phyloP scores from a whole-genome alignment of 1,284 basidiomycete genomes.

The Moniliophthora roreri region DNA sequence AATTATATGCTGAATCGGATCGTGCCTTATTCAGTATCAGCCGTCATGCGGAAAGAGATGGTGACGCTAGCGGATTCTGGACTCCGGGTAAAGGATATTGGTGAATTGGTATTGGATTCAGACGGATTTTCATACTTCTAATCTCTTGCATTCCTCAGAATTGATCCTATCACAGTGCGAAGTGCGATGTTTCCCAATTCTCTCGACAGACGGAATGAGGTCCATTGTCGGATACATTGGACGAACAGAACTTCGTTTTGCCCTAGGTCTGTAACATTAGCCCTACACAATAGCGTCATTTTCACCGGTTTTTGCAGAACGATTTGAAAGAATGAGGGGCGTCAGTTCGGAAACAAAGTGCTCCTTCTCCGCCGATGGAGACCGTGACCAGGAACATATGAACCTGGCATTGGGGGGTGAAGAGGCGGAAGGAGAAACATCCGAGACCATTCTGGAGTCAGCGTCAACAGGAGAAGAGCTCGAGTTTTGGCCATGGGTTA shows the following conservation, averaged over 20 bases:
- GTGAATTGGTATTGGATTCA: slow-evolving; percentile 51
- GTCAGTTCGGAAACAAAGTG: slow-evolving; percentile 70
- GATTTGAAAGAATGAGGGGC: slow-evolving; percentile 62
- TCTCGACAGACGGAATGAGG: slow-evolving; percentile 55
- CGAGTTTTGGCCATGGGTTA: slow-evolving; percentile 89
- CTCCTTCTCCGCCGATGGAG: slow-evolving; percentile 55
- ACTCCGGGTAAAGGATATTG: slow-evolving; percentile 75
- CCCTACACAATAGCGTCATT: slow-evolving; percentile 4
- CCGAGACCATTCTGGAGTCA: slow-evolving; percentile 59
- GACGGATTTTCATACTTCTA: slow-evolving; percentile 6
- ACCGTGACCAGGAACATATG: slow-evolving; percentile 47
- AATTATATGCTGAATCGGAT: not conserved
- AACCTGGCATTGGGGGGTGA: slow-evolving; percentile 51
- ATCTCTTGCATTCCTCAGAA: slow-evolving; percentile 44
- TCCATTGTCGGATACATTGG: slow-evolving; percentile 89
- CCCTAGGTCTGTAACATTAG: slow-evolving; percentile 60
- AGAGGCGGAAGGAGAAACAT: slow-evolving; percentile 71
- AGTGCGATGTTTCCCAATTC: slow-evolving; percentile 92
- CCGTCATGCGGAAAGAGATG: slow-evolving; percentile 86
- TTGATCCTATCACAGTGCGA: slow-evolving; percentile 64
- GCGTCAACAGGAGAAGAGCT: slow-evolving; percentile 58
- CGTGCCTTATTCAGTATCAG: slow-evolving; percentile 58
- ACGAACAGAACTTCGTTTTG: slow-evolving; percentile 81
- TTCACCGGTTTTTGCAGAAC: slow-evolving; percentile 47
- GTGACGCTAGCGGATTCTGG: slow-evolving; percentile 75